Base-by-base conservation (phyloP, 306 rosid genomes). In the Castanea crenata region DNA sequence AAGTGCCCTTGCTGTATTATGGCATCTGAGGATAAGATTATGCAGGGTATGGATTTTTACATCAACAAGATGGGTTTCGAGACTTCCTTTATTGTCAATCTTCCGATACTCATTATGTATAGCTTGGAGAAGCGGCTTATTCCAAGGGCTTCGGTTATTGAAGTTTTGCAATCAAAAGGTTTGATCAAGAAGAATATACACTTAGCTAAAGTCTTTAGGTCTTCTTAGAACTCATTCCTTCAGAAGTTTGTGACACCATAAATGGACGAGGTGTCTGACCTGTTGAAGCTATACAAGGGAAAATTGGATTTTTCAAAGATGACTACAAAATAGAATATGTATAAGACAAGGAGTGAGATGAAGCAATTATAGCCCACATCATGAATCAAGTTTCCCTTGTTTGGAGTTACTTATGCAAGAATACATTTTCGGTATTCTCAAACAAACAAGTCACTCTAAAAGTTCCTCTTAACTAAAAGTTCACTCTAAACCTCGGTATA, bases 1-100 rank as follows among this genome's bases (percentile, higher is more conserved):
- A 84, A 13, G 83, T 20, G 52, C 6, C 94, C 97, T 1, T 35
- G 77, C 11, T 82, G 83, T 68, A 85, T 90, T 90, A 23, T 58
- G 55, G 0, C n/a, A 6, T 87, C 89, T 0, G 59, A 49, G 16
- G 54, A 25, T 1, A 87, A 87, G 54, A 49, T 49, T 49, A 49
- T 49, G 54, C 54, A 44, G 15, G 76, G 0, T 10, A 49, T 49
- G 54, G 54, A 49, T 49, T 49, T 49, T 49, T 49, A 10, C 5
- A 1, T 49, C 54, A 79, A 83, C 54, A 49, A 49, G 54, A 49
- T 85, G 72, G 54, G 16, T 12, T 49, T 12, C 15, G 16, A 49
- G 54, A 13, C 32, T 16, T 71, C 31, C 51, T 85, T 85, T 4
- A 65, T 5, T 69, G 35, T 71, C 9, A 63, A 73, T 32, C 62